Evolutionary conservation across 2,329 filamentous ascomycete genomes (phyloP).

Genomic region (Fusarium concolor): DNA sequence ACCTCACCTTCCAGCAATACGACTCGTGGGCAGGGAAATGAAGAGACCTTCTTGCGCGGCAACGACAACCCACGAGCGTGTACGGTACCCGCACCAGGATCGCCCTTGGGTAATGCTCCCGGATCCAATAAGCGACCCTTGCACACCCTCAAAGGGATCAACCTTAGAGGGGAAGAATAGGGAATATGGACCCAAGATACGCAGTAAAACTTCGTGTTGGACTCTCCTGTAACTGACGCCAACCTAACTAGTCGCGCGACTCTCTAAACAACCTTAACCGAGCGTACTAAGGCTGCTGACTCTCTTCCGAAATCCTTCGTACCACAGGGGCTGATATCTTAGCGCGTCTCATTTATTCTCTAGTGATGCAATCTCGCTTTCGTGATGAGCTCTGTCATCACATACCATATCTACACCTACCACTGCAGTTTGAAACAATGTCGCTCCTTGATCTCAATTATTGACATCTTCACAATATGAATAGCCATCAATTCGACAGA

Average conservation of each 20-base stretch:
- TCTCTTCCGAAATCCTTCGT: slow-evolving; percentile 20
- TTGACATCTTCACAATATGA: no score
- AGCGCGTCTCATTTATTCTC: slow-evolving; percentile 16
- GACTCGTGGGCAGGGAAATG: neutral
- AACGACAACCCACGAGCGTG: slow-evolving; percentile 24
- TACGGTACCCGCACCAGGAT: slow-evolving; percentile 36
- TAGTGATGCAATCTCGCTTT: no score
- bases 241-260: slow-evolving; percentile 38
- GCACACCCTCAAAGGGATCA: slow-evolving; percentile 9
- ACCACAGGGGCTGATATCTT: slow-evolving; percentile 28
- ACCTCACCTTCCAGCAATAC: neutral
- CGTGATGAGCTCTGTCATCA: no score
- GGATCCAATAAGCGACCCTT: slow-evolving; percentile 35
- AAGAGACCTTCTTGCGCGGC: neutral
- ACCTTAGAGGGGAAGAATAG: slow-evolving; percentile 5
- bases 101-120: slow-evolving; percentile 30
- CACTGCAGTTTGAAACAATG: no score
- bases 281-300: slow-evolving; percentile 14
- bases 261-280: slow-evolving; percentile 28
- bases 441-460: no score
- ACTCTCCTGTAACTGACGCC: slow-evolving; percentile 37
- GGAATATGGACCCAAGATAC: slow-evolving; percentile 2
- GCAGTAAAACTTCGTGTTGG: slow-evolving; percentile 15
- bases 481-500: no score
- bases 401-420: no score